A percentile compares a stretch with the other conserved stretches of the same genome.
These are phyloP conservation scores for Alternaria ethzedia DNA, from an alignment of 2,329 filamentous ascomycete species.

Conservation along the genomic window DNA sequence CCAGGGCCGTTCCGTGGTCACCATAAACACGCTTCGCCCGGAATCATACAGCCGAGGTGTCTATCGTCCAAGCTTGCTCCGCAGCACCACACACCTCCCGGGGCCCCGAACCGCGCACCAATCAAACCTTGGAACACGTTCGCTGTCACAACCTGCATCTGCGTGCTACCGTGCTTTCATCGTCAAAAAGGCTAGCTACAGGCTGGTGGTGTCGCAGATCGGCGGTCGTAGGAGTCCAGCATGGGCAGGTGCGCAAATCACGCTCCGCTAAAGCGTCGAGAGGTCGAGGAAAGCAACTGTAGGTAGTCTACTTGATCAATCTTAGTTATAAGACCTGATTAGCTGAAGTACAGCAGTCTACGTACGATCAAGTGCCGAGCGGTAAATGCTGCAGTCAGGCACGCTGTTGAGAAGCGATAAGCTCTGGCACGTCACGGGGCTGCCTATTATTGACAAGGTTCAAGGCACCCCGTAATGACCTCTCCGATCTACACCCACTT, in stretches of 20 bases:
- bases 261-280: neutral
- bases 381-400: neutral
- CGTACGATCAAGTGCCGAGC: neutral
- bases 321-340: neutral
- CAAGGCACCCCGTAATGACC: neutral
- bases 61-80: neutral
- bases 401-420: neutral
- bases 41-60: neutral
- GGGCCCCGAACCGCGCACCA: neutral
- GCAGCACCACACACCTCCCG: neutral
- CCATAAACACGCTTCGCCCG: neutral
- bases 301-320: neutral
- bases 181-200: neutral
- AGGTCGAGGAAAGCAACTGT: neutral
- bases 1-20: neutral
- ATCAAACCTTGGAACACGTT: neutral
- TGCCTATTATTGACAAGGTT: neutral
- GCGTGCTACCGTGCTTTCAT: neutral
- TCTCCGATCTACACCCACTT: neutral
- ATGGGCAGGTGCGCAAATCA: neutral
- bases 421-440: neutral
- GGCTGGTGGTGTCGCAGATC: neutral
- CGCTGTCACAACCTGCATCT: neutral
- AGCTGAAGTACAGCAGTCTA: neutral
- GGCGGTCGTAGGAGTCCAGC: neutral